A percentile compares a stretch with the other conserved stretches of the same genome.
Evolutionary conservation across 805 yeast genomes (phyloP).

Genomic region (Candida boidinii): DNA sequence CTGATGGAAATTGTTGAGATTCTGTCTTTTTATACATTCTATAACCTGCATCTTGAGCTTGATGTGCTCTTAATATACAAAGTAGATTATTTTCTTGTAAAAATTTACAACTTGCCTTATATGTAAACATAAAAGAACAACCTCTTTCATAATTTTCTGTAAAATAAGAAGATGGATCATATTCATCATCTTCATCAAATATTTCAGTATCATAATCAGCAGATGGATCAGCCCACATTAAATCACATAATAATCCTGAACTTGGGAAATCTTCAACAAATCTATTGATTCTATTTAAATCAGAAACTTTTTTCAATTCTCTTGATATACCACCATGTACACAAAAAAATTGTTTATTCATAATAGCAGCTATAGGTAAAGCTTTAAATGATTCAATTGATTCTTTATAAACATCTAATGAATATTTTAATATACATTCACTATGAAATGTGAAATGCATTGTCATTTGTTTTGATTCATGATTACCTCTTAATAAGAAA

Average conservation of each 20-base stretch:
- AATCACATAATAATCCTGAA: slow-evolving; percentile 86
- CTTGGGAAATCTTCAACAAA: slow-evolving; percentile 86
- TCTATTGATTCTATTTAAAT: slow-evolving; percentile 61
- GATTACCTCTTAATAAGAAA: slow-evolving; percentile 87
- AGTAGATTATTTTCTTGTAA: slow-evolving; percentile 69
- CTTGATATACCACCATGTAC: slow-evolving; percentile 96
- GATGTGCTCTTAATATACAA: slow-evolving; percentile 91
- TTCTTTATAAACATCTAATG: slow-evolving; percentile 53
- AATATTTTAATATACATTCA: slow-evolving; percentile 85
- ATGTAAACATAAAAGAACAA: slow-evolving; percentile 86
- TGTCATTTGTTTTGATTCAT: slow-evolving; percentile 89
- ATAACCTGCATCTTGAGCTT: slow-evolving; percentile 96
- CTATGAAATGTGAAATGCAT: slow-evolving; percentile 88
- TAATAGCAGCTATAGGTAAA: slow-evolving; percentile 83
- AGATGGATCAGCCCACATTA: slow-evolving; percentile 95
- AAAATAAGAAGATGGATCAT: slow-evolving; percentile 44
- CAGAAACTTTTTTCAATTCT: slow-evolving; percentile 62
- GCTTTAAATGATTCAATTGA: slow-evolving; percentile 76
- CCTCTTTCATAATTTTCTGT: slow-evolving; percentile 71
- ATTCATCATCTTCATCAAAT: slow-evolving; percentile 10
- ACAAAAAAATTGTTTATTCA: slow-evolving; percentile 91
- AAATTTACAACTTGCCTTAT: slow-evolving; percentile 72
- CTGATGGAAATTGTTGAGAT: slow-evolving; percentile 80
- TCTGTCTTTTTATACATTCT: slow-evolving; percentile 85
- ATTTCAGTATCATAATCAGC: slow-evolving; percentile 70